A percentile compares a stretch with the other conserved stretches of the same genome.
Evolutionary conservation across 352 stramenopile genomes (phyloP).

Genomic region (Globisporangium paroecandrum): DNA sequence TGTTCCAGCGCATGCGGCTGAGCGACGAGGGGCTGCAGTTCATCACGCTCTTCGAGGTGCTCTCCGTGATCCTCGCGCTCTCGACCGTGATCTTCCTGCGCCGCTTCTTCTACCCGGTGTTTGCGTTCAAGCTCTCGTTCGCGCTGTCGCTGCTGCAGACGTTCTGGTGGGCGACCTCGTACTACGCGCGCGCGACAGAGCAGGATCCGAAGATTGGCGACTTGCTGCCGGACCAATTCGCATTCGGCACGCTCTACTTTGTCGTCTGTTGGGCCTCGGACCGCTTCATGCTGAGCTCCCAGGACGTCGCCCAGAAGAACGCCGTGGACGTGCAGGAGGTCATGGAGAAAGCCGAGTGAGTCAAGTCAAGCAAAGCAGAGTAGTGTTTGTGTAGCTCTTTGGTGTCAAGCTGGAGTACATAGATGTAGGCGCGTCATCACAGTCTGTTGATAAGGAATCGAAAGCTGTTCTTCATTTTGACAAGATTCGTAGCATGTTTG

Average conservation of each 20-base stretch:
- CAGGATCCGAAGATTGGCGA: conserved; percentile 50
- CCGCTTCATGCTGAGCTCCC: conserved; percentile 76
- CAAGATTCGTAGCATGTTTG: background rate
- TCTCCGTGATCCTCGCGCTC: conserved; percentile 54
- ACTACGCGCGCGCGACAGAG: conserved; percentile 44
- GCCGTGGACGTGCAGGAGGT: conserved; percentile 58
- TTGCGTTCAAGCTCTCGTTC: conserved; percentile 79
- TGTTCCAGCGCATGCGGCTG: conserved; percentile 56
- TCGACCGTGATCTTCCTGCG: conserved; percentile 64
- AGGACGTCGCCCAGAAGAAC: conserved; percentile 58
- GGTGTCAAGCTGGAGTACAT: background rate
- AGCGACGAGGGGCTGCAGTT: conserved; percentile 50
- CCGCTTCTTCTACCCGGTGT: conserved; percentile 51
- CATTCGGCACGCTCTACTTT: conserved; percentile 77
- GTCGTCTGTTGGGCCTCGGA: conserved; percentile 72
- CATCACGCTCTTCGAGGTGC: conserved; percentile 49
- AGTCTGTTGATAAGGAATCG: too few relatives aligned
- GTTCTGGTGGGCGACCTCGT: conserved; percentile 58
- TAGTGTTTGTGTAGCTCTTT: background rate
- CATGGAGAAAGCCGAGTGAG: conserved; percentile 27
- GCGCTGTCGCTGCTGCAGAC: conserved; percentile 68
- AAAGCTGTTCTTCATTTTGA: background rate
- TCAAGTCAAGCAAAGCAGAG: background rate
- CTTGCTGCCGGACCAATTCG: conserved; percentile 51
- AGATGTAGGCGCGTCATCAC: background rate